Conservation (phyloP, 352 stramenopile species). For the Phytophthora multivora region DNA sequence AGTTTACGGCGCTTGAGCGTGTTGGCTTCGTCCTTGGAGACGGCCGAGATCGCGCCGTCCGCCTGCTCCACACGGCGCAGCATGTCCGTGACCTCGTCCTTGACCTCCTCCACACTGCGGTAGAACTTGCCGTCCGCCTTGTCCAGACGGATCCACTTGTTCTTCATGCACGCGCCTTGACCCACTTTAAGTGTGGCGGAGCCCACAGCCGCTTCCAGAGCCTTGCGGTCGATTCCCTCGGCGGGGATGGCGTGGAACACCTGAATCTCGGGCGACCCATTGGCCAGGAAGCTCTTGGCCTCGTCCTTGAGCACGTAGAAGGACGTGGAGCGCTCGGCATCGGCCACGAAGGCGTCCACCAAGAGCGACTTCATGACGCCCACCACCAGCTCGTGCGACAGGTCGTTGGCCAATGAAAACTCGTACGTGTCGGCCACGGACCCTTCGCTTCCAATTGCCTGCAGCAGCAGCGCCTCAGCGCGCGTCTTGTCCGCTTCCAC, state of each 20-base stretch:
- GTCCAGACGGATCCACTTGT: constrained; percentile 97
- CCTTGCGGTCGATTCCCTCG: constrained; percentile 69
- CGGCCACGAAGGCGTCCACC: constrained; percentile 92
- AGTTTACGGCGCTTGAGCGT: constrained; percentile 86
- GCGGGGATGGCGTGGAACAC: constrained; percentile 84
- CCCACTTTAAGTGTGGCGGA: constrained; percentile 94
- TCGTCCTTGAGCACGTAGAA: constrained; percentile 96
- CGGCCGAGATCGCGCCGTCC: constrained; percentile 62
- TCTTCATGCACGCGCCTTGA: constrained; percentile 97
- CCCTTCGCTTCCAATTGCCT: constrained; percentile 48
- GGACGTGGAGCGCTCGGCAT: constrained; percentile 75
- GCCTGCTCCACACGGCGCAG: constrained; percentile 84
- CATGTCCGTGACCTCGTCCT: constrained; percentile 79
- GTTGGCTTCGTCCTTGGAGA: constrained; percentile 78
- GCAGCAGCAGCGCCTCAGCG: constrained; percentile 70
- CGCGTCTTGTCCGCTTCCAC: constrained; percentile 75
- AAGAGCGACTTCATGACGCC: constrained; percentile 96
- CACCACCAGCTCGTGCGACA: constrained; percentile 94
- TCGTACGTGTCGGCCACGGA: constrained; percentile 83
- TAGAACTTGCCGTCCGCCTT: constrained; percentile 89
- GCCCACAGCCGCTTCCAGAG: constrained; percentile 85
- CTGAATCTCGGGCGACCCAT: constrained; percentile 84
- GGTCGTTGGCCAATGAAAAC: constrained; percentile 69
- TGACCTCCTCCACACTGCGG: constrained; percentile 69
- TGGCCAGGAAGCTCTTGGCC: constrained; percentile 70